These are phyloP conservation scores for Mycena sanguinolenta DNA, from an alignment of 768 basidiomycete genomes.

Conservation along the genomic window DNA sequence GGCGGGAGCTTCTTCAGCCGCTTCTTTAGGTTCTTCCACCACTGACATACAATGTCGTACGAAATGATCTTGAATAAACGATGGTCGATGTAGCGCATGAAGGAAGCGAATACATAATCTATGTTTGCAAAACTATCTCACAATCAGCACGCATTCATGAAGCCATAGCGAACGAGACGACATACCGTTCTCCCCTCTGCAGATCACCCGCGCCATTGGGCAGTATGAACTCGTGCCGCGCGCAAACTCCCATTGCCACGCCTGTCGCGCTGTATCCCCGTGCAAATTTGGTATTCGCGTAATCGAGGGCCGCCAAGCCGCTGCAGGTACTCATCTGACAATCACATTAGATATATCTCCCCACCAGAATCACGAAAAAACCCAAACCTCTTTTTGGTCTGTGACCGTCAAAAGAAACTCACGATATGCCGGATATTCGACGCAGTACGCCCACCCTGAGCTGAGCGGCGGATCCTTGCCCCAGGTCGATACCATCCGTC, in stretches of 20 bases:
- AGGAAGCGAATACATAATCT: conserved; percentile 42
- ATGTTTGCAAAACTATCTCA: conserved; percentile 48
- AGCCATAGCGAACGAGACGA: neutral
- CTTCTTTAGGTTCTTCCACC: conserved; percentile 39
- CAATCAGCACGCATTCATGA: neutral
- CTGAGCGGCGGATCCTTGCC: conserved; percentile 5
- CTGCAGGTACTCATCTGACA: too few relatives aligned
- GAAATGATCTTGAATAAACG: conserved; percentile 32
- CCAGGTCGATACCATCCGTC: neutral
- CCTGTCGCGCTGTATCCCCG: conserved; percentile 43
- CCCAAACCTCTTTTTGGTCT: conserved; percentile 13
- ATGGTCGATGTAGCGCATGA: neutral
- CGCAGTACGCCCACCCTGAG: conserved; percentile 22
- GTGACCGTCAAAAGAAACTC: conserved; percentile 28
- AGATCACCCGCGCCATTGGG: conserved; percentile 45
- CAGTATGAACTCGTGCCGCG: conserved; percentile 39
- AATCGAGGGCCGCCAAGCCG: conserved; percentile 38
- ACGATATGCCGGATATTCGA: conserved; percentile 24
- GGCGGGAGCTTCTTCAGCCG: conserved; percentile 33
- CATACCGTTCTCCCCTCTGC: conserved; percentile 46
- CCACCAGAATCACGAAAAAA: neutral
- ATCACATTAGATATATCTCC: conserved; percentile 39
- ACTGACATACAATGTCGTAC: conserved; percentile 52
- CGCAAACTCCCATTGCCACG: conserved; percentile 39
- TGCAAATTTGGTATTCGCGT: conserved; percentile 25